Evolutionary conservation across 345 rosid genomes (phyloP).

Genomic region (Aegle marmelos): DNA sequence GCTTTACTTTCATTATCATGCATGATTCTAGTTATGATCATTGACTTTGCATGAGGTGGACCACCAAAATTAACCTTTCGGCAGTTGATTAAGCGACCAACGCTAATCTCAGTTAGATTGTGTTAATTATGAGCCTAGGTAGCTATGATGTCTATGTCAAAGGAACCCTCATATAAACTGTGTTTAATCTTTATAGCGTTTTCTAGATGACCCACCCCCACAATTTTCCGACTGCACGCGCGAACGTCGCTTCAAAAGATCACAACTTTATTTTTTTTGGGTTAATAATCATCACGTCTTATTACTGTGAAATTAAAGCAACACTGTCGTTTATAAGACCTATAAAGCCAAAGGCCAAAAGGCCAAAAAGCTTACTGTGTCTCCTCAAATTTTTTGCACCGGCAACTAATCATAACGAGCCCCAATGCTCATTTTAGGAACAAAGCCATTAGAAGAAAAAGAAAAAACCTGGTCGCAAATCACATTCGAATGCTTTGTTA

Average conservation of each 20-base stretch:
- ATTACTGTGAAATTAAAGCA: not conserved
- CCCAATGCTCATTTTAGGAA: conserved; percentile 13
- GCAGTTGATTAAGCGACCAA: not conserved
- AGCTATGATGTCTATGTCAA: conserved; percentile 21
- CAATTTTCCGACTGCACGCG: conserved; percentile 20
- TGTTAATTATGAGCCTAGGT: conserved; percentile 20
- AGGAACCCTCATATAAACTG: not conserved
- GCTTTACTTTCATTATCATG: not conserved
- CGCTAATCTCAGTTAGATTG: conserved; percentile 15
- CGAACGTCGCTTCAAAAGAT: conserved; percentile 23
- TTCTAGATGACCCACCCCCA: not conserved
- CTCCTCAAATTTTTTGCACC: not conserved
- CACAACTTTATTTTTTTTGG: not conserved
- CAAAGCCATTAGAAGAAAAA: not conserved
- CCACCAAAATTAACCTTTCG: conserved; percentile 12
- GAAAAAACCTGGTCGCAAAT: not conserved
- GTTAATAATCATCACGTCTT: not conserved
- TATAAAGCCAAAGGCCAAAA: conserved; percentile 5
- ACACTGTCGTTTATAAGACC: not conserved
- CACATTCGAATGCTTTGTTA: not conserved
- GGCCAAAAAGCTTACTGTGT: not conserved
- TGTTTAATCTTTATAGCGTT: not conserved
- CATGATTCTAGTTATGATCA: not conserved
- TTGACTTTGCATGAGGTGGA: conserved; percentile 10
- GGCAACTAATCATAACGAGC: conserved; percentile 22